A percentile compares a stretch with the other conserved stretches of the same genome.
These are phyloP conservation scores for Nigrospora sphaerica DNA, from an alignment of 2,329 filamentous ascomycete species.

Conservation along the genomic window DNA sequence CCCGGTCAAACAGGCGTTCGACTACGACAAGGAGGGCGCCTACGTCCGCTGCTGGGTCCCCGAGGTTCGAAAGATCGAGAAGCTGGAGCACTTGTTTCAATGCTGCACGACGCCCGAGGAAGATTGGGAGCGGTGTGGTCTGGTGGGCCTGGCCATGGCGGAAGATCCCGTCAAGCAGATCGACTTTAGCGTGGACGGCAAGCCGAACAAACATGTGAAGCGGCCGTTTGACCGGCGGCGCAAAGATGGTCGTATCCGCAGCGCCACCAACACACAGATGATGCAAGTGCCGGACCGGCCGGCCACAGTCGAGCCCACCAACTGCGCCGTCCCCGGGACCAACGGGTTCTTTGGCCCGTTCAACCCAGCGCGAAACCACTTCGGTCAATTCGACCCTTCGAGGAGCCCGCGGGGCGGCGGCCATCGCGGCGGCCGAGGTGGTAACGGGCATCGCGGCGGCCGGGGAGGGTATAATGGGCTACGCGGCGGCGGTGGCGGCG, in stretches of 20 bases:
- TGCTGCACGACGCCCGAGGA: slow-evolving; percentile 56
- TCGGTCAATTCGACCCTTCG: not conserved
- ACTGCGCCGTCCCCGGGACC: not conserved
- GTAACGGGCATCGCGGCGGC: slow-evolving; percentile 3
- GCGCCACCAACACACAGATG: slow-evolving; percentile 7
- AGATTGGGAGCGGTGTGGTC: slow-evolving; percentile 47
- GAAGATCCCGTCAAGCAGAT: slow-evolving; percentile 60
- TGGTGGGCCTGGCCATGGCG: slow-evolving; percentile 56
- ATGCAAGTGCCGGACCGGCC: slow-evolving; percentile 2
- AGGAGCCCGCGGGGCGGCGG: slow-evolving; percentile 10
- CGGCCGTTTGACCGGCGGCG: slow-evolving; percentile 23
- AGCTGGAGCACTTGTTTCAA: slow-evolving; percentile 58
- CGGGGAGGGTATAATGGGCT: not conserved
- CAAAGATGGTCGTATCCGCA: slow-evolving; percentile 15
- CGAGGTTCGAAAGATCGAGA: slow-evolving; percentile 51
- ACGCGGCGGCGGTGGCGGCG: no score
- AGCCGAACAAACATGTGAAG: slow-evolving; percentile 28
- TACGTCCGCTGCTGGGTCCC: slow-evolving; percentile 71
- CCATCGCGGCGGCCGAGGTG: slow-evolving; percentile 17
- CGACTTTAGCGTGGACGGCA: slow-evolving; percentile 51
- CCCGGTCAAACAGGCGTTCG: slow-evolving; percentile 71
- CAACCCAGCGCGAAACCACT: slow-evolving; percentile 1
- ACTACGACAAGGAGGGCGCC: slow-evolving; percentile 64
- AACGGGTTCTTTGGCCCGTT: slow-evolving; percentile 2
- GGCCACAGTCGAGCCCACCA: not conserved